A percentile compares a stretch with the other conserved stretches of the same genome.
Evolutionary conservation across 2,329 filamentous ascomycete species (phyloP).

Genomic region (Grosmannia penicillata): DNA sequence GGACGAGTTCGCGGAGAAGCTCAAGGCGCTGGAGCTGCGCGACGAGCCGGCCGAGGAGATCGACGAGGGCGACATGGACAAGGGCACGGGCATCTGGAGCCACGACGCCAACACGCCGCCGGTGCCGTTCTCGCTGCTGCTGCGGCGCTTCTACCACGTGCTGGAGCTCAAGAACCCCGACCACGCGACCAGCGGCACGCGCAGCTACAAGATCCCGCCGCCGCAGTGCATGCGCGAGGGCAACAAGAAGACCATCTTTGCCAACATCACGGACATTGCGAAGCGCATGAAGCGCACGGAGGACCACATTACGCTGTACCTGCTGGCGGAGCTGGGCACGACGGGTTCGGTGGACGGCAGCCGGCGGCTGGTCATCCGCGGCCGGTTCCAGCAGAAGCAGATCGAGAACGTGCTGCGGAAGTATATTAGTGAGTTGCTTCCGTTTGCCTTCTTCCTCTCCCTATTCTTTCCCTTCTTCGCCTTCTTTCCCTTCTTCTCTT

Average conservation of each 20-base stretch:
- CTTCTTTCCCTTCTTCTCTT: background rate
- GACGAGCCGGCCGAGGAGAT: slow-evolving; percentile 44
- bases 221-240: slow-evolving; percentile 98
- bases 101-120: slow-evolving; percentile 61
- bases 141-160: slow-evolving; percentile 86
- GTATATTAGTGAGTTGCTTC: slow-evolving; percentile 60
- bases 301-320: slow-evolving; percentile 91
- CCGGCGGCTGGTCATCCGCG: slow-evolving; percentile 80
- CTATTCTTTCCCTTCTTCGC: too few species aligned
- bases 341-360: slow-evolving; percentile 89
- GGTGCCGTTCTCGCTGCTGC: slow-evolving; percentile 74
- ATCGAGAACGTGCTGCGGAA: slow-evolving; percentile 93
- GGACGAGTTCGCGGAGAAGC: slow-evolving; percentile 45
- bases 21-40: slow-evolving; percentile 47
- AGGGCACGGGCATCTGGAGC: slow-evolving; percentile 80
- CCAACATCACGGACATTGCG: slow-evolving; percentile 97
- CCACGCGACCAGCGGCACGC: slow-evolving; percentile 72
- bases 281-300: slow-evolving; percentile 99
- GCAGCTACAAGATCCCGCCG: slow-evolving; percentile 98
- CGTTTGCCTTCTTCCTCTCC: slow-evolving; percentile 18
- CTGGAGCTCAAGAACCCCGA: slow-evolving; percentile 95
- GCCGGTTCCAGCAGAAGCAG: slow-evolving; percentile 99
- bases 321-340: slow-evolving; percentile 96
- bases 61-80: slow-evolving; percentile 60
- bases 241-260: slow-evolving; percentile 99